Conservation (phyloP, 2,329 filamentous ascomycete species). For the Paecilomyces formosus region DNA sequence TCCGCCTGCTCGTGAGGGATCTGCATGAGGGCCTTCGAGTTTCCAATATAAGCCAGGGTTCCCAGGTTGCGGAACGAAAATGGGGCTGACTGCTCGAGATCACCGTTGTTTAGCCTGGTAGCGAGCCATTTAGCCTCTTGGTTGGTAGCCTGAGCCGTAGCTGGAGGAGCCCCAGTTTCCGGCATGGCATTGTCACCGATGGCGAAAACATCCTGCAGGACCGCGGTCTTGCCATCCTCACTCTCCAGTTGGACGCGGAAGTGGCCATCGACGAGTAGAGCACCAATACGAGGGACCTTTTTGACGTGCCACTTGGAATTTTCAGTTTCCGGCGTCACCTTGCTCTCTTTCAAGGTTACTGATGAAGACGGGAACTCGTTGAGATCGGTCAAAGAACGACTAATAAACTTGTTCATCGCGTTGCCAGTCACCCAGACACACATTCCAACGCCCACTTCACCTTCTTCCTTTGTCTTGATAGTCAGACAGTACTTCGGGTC, state of each 20-base stretch:
- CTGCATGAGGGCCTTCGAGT: conserved; percentile 51
- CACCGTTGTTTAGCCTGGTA: conserved; percentile 45
- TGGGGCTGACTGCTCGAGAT: conserved; percentile 22
- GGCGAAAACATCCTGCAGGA: conserved; percentile 47
- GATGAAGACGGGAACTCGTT: conserved; percentile 25
- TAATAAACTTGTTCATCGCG: conserved; percentile 26
- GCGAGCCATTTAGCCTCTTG: conserved; percentile 55
- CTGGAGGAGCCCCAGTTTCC: conserved; percentile 45
- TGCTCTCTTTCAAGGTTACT: conserved; percentile 16
- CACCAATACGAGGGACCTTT: conserved; percentile 39
- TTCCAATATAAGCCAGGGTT: conserved; percentile 53
- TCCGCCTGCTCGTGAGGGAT: conserved; percentile 23
- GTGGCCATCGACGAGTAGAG: conserved; percentile 49
- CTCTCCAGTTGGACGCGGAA: conserved; percentile 48
- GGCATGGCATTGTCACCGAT: conserved; percentile 51
- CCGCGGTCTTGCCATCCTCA: conserved; percentile 25
- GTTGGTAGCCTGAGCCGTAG: conserved; percentile 52
- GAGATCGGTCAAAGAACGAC: conserved; percentile 19
- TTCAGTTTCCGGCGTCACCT: conserved; percentile 5
- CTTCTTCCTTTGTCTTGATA: conserved; percentile 46
- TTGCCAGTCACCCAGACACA: conserved; percentile 30
- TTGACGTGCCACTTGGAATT: conserved; percentile 41
- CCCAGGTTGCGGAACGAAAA: conserved; percentile 54
- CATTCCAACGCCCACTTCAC: conserved; percentile 49
- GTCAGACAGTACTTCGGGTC: conserved; percentile 42